phyloP scores from a whole-genome alignment of 805 yeast species.

The Wickerhamiella siamensis region DNA sequence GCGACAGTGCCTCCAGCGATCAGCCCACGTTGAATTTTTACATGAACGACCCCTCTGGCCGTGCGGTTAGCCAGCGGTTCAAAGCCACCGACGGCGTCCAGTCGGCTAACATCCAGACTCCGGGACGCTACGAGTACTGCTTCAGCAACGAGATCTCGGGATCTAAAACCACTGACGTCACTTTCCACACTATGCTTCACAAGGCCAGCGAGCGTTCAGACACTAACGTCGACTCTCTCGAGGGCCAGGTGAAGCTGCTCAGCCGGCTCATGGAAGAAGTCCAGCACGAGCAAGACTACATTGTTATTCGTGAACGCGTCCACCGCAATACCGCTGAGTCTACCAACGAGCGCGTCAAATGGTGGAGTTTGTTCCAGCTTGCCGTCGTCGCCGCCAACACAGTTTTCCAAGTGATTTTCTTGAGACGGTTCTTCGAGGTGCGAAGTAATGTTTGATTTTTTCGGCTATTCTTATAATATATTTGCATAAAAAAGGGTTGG shows the following conservation, averaged over 20 bases:
- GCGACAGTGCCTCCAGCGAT: conserved; percentile 35
- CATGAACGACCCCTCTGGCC: conserved; percentile 35
- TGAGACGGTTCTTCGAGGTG: conserved; percentile 91
- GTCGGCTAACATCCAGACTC: conserved; percentile 44
- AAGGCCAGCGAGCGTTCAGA: conserved; percentile 55
- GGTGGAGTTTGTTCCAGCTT: conserved; percentile 93
- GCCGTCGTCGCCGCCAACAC: conserved; percentile 75
- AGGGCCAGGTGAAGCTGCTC: conserved; percentile 65
- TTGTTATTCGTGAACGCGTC: conserved; percentile 90
- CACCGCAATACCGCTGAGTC: conserved; percentile 98
- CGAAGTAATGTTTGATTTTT: conserved; percentile 75
- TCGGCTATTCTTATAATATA: too few relatives aligned
- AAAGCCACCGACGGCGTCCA: conserved; percentile 73
- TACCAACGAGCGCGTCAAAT: conserved; percentile 89
- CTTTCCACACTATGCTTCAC: conserved; percentile 90
- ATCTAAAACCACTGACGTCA: conserved; percentile 70
- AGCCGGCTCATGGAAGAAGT: conserved; percentile 69
- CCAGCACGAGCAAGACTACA: conserved; percentile 77
- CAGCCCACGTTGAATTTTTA: conserved; percentile 45
- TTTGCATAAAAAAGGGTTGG: too few relatives aligned
- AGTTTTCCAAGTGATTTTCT: conserved; percentile 82
- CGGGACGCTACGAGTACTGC: conserved; percentile 76
- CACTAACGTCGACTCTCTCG: conserved; percentile 69
- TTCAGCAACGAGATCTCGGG: conserved; percentile 75
- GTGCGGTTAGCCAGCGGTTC: conserved; percentile 34